phyloP scores from a whole-genome alignment of 345 rosid species.

The Euphorbia lathyris region DNA sequence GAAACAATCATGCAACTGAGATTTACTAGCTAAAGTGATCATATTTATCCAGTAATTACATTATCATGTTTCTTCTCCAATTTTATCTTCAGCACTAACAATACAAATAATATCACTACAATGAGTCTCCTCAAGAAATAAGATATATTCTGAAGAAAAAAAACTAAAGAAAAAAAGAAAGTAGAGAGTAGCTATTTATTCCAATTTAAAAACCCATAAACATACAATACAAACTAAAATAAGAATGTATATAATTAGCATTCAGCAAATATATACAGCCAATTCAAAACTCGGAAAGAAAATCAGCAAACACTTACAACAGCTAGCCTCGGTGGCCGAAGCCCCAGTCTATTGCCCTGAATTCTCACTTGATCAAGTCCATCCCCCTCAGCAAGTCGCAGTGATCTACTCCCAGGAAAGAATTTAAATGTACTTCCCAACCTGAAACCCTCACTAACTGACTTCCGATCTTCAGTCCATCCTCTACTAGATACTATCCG shows the following conservation, averaged over 20 bases:
- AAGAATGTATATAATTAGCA: neutral
- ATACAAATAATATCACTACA: neutral
- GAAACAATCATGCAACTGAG: too few relatives aligned
- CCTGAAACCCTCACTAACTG: constrained; percentile 40
- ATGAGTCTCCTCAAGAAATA: neutral
- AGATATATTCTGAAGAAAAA: neutral
- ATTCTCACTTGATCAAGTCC: constrained; percentile 57
- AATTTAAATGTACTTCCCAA: constrained; percentile 67
- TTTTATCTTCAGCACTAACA: neutral
- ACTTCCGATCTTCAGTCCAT: constrained; percentile 35
- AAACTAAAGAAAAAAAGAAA: neutral
- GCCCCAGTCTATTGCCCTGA: constrained; percentile 48
- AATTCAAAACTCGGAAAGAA: neutral
- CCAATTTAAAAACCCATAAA: neutral
- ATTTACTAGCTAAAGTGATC: neutral
- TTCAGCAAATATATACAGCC: neutral
- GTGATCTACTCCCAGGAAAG: constrained; percentile 37
- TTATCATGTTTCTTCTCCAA: neutral
- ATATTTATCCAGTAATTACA: neutral
- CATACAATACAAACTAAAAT: neutral
- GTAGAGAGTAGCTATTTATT: neutral
- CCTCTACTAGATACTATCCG: constrained; percentile 52
- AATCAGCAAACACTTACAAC: constrained; percentile 55
- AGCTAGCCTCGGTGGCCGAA: constrained; percentile 82
- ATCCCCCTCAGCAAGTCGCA: constrained; percentile 33